A percentile compares a stretch with the other conserved stretches of the same genome.
Conservation (phyloP, 1,284 basidiomycete species). For the Gomphus bonarii region DNA sequence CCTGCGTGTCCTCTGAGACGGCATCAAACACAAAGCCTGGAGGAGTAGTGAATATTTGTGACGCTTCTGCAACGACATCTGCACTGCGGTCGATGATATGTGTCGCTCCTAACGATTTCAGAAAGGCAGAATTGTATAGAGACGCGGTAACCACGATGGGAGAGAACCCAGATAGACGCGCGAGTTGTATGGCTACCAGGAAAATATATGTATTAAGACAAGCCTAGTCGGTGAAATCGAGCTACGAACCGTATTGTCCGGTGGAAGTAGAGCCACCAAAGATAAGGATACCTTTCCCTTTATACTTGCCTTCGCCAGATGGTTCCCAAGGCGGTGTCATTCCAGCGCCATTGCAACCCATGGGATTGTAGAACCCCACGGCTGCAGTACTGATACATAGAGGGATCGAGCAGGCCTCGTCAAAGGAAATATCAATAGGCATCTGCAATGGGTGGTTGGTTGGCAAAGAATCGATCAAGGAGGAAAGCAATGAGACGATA, state of each 20-base stretch:
- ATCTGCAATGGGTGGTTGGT: slow-evolving; percentile 8
- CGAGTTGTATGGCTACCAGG: slow-evolving; percentile 33
- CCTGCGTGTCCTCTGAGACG: not conserved
- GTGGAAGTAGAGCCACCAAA: slow-evolving; percentile 34
- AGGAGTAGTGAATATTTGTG: slow-evolving; percentile 9
- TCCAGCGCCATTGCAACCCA: slow-evolving; percentile 18
- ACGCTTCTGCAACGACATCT: not conserved
- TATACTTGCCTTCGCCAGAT: slow-evolving; percentile 26
- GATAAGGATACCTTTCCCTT: slow-evolving; percentile 28
- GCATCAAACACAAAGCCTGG: slow-evolving; percentile 12
- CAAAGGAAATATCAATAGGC: slow-evolving; percentile 30
- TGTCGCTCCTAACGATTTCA: slow-evolving; percentile 14
- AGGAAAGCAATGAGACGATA: slow-evolving; percentile 16
- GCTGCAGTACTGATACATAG: slow-evolving; percentile 29
- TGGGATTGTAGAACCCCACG: slow-evolving; percentile 28
- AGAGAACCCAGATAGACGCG: slow-evolving; percentile 15
- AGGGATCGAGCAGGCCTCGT: slow-evolving; percentile 28
- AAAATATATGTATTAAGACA: not conserved
- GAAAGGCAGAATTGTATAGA: slow-evolving; percentile 10
- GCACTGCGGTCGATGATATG: slow-evolving; percentile 12
- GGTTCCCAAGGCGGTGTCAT: slow-evolving; percentile 18
- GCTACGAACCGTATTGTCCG: slow-evolving; percentile 25
- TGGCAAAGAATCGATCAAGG: not conserved
- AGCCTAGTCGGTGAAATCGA: not conserved
- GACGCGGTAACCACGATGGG: slow-evolving; percentile 21